Conservation (phyloP, 208 protist species). For the Leishmania aethiopica region DNA sequence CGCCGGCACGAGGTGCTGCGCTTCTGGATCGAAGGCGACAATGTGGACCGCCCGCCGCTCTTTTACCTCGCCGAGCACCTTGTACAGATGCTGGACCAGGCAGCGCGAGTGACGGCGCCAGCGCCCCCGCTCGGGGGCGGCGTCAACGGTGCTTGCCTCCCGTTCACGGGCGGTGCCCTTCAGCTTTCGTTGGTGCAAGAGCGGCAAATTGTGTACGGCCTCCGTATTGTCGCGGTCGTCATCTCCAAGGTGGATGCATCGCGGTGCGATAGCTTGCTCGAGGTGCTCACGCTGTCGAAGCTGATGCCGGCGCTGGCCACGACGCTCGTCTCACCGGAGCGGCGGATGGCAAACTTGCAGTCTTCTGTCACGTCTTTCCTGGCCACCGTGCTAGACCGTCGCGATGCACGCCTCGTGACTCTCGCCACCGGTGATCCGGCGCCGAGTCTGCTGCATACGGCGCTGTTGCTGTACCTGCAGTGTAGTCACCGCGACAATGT, state of each 20-base stretch:
- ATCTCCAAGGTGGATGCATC: conserved; percentile 32
- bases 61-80: conserved; percentile 34
- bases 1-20: conserved; percentile 51
- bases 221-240: conserved; percentile 40
- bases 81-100: conserved; percentile 25
- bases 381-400: conserved; percentile 31
- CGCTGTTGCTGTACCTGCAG: conserved; percentile 45
- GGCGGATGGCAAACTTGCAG: conserved; percentile 54
- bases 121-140: neutral
- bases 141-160: neutral
- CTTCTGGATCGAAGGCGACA: conserved; percentile 57
- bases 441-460: conserved; percentile 36
- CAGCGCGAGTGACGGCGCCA: neutral
- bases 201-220: conserved; percentile 46
- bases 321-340: conserved; percentile 24
- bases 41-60: conserved; percentile 37
- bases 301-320: conserved; percentile 28
- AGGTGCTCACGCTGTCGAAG: conserved; percentile 31
- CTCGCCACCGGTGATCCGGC: conserved; percentile 13
- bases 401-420: conserved; percentile 20
- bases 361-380: conserved; percentile 55
- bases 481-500: conserved; percentile 56
- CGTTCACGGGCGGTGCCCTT: neutral
- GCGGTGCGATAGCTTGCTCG: conserved; percentile 27
- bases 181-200: conserved; percentile 30